Base-by-base conservation (phyloP, 2,329 filamentous ascomycete genomes). In the Exophiala alcalophila region DNA sequence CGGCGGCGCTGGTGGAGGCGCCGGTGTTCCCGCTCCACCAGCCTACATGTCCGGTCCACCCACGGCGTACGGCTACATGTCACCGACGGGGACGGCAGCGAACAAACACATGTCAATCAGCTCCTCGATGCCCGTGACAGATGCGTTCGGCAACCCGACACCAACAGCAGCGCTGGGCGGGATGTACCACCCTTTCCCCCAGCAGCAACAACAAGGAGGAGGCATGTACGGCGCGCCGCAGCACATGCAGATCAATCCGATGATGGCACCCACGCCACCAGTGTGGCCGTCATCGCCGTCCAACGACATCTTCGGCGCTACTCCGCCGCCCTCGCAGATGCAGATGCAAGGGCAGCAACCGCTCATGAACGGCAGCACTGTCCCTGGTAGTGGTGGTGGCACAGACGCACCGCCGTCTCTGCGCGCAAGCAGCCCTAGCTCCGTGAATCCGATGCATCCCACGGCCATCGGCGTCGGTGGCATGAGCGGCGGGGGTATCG, bases 81-180 rank as follows among this genome's bases (percentile, higher is more conserved):
- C 43, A 8, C 43, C 43, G 12, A 23, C 36, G n/a, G n/a, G n/a
- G n/a, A n/a, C n/a, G n/a, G n/a, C n/a, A n/a, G n/a, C n/a, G 6
- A 25, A 46, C 9, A 46, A 46, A 14, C 35, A 46, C 21, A 40
- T 46, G 36, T 46, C 43, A 1, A 20, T 29, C 16, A 30, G 23
- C 5, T 36, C 36, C 10, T 4, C 43, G 14, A 27, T 14, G 20
- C 36, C 43, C 4, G 24, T 40, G 5, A 46, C 43, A n/a, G 43
- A 46, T 20, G 43, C 43, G 4, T 46, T 46, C 27, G 43, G 43
- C 29, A 46, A 46, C 19, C 28, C 43, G 4, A 27, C 37, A 5
- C 34, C 18, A 3, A 32, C 16, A 5, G 33, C 18, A 3, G 27
- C 16, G 14, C 28, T 18, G 12, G 23, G 37, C 29, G 37, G 27